Percentiles rank a stretch among this genome's conserved stretches.
Evolutionary conservation across 306 rosid genomes (phyloP).

Genomic region (Begonia loranthoides): DNA sequence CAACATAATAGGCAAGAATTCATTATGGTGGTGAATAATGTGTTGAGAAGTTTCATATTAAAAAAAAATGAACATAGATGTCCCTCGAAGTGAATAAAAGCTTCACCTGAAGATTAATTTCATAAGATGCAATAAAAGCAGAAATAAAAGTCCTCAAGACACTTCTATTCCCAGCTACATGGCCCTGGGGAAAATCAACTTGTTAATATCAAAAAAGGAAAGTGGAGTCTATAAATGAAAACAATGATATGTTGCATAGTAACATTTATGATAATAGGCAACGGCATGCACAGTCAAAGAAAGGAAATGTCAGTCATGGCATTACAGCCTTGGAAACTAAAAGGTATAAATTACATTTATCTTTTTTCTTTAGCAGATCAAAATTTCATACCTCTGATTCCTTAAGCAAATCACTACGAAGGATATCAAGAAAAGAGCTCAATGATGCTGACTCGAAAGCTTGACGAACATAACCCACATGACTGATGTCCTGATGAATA

Average conservation of each 20-base stretch:
- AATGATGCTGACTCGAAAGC: constrained; percentile 71
- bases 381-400: constrained; percentile 66
- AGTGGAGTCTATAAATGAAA: background rate
- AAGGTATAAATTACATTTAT: background rate
- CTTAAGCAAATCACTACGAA: constrained; percentile 62
- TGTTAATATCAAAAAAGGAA: constrained; percentile 8
- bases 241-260: background rate
- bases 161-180: constrained; percentile 68
- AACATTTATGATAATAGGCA: background rate
- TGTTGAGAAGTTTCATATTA: no score
- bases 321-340: background rate
- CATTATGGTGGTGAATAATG: no score
- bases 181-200: constrained; percentile 34
- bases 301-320: constrained; percentile 4
- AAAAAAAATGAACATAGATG: constrained; percentile 4
- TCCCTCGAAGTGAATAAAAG: constrained; percentile 9
- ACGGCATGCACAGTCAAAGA: constrained; percentile 1
- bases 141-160: constrained; percentile 80
- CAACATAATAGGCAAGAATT: constrained; percentile 16
- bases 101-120: constrained; percentile 68
- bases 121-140: constrained; percentile 91
- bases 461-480: constrained; percentile 80
- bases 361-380: background rate
- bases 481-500: constrained; percentile 73
- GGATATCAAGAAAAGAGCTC: constrained; percentile 53